Evolutionary conservation across 352 stramenopile species (phyloP).

Genomic region (Phytopythium mirpurense): DNA sequence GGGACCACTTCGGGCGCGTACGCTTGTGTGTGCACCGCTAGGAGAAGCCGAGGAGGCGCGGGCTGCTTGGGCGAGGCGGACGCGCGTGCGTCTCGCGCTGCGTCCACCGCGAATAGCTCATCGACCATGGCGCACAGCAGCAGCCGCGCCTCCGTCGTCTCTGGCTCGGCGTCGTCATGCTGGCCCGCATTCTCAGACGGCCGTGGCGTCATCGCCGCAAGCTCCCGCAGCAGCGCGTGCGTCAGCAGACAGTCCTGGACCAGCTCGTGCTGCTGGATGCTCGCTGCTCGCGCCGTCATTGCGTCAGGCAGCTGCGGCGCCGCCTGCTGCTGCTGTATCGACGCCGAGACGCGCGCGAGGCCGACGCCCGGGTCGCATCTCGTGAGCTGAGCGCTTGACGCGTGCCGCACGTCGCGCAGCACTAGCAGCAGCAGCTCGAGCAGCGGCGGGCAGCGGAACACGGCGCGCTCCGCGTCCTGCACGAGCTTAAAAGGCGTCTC

Average conservation of each 20-base stretch:
- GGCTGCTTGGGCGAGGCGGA: not conserved
- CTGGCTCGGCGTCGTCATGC: slow-evolving; percentile 2
- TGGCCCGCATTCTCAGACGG: not conserved
- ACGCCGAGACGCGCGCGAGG: not conserved
- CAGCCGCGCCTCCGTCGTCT: slow-evolving; percentile 15
- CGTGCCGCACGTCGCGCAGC: slow-evolving; percentile 31
- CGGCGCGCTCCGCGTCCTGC: slow-evolving; percentile 28
- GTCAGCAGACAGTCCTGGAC: slow-evolving; percentile 55
- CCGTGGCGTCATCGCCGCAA: slow-evolving; percentile 7
- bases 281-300: slow-evolving; percentile 18
- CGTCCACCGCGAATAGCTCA: slow-evolving; percentile 31
- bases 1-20: slow-evolving; percentile 35
- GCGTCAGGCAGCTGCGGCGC: not conserved
- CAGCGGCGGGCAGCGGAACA: slow-evolving; percentile 32
- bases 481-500: slow-evolving; percentile 55
- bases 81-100: not conserved
- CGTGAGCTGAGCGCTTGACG: slow-evolving; percentile 33
- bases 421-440: slow-evolving; percentile 35
- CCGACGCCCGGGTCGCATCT: slow-evolving; percentile 32
- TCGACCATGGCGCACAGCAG: slow-evolving; percentile 26
- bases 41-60: slow-evolving; percentile 24
- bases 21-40: slow-evolving; percentile 43
- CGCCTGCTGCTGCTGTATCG: slow-evolving; percentile 8
- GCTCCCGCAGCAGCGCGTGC: slow-evolving; percentile 36
- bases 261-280: slow-evolving; percentile 39